phyloP scores from a whole-genome alignment of 805 yeast genomes.

The Metschnikowia lachancei region DNA sequence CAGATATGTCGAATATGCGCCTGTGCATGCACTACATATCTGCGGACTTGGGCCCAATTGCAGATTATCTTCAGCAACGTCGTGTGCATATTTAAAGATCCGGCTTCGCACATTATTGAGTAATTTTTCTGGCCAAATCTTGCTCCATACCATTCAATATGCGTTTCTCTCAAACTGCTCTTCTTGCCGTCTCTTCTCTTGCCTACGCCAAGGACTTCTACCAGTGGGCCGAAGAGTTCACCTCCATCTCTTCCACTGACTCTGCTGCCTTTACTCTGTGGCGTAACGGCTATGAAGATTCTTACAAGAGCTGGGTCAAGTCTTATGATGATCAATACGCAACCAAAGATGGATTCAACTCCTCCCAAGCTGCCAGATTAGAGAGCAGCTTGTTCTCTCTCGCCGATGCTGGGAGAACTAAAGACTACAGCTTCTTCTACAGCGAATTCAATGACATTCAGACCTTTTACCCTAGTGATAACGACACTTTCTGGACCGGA shows the following conservation, averaged over 20 bases:
- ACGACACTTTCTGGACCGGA: not conserved
- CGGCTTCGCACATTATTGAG: no score
- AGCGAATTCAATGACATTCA: not conserved
- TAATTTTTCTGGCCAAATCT: no score
- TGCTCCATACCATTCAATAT: not conserved
- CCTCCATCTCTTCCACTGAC: constrained; percentile 4
- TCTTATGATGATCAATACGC: not conserved
- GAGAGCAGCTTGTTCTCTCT: not conserved
- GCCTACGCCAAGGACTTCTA: constrained; percentile 2
- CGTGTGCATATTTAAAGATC: no score
- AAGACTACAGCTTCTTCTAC: constrained; percentile 3
- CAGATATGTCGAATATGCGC: no score
- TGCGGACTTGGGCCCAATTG: no score
- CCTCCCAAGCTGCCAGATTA: not conserved
- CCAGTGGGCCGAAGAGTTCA: not conserved
- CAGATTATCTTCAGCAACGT: no score
- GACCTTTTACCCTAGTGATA: not conserved
- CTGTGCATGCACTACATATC: no score
- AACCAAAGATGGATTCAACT: not conserved
- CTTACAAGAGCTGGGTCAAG: constrained; percentile 6
- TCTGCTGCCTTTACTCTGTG: constrained; percentile 6
- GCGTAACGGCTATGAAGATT: constrained; percentile 2
- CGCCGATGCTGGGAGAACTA: constrained; percentile 1
- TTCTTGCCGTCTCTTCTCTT: constrained; percentile 1
- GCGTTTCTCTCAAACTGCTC: constrained; percentile 1